Percentiles rank a stretch among this genome's conserved stretches.
Evolutionary conservation across 441 rosid genomes (phyloP).

Genomic region (Populus trichocarpa): DNA sequence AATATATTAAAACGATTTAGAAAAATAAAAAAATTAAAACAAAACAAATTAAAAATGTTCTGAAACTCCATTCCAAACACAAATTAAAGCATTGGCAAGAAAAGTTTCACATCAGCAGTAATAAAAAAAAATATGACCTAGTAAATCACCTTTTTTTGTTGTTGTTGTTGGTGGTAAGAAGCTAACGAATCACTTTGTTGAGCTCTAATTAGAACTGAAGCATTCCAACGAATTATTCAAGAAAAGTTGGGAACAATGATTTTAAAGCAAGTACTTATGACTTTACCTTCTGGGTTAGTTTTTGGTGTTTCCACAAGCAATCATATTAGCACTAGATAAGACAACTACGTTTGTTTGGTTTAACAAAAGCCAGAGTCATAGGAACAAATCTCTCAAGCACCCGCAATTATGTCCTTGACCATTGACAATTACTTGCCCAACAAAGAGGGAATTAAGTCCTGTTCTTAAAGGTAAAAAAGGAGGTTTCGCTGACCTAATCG

Average conservation of each 20-base stretch:
- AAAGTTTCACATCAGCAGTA: conserved; percentile 6
- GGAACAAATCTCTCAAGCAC: conserved; percentile 31
- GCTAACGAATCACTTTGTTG: background rate
- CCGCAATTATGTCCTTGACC: conserved; percentile 37
- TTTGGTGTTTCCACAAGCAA: conserved; percentile 5
- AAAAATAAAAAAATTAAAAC: too few relatives aligned
- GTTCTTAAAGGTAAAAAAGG: background rate
- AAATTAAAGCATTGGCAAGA: background rate
- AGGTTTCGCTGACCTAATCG: conserved; percentile 17
- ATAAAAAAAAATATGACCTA: background rate
- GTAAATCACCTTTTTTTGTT: background rate
- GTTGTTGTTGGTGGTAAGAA: background rate
- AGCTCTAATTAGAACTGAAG: background rate
- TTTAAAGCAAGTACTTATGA: conserved; percentile 16
- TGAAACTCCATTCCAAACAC: too few relatives aligned
- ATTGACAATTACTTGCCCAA: conserved; percentile 34
- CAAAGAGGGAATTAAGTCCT: conserved; percentile 18
- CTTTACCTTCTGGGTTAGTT: conserved; percentile 6
- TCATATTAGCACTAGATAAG: conserved; percentile 10
- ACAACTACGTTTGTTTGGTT: conserved; percentile 16
- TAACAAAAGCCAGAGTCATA: conserved; percentile 35
- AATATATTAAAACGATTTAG: too few relatives aligned
- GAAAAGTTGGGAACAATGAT: conserved; percentile 16
- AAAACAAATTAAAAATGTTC: too few relatives aligned
- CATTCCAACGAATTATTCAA: background rate